These are phyloP conservation scores for Cryptosporidium meleagridis DNA, from an alignment of 169 alveolate species.

Conservation along the genomic window DNA sequence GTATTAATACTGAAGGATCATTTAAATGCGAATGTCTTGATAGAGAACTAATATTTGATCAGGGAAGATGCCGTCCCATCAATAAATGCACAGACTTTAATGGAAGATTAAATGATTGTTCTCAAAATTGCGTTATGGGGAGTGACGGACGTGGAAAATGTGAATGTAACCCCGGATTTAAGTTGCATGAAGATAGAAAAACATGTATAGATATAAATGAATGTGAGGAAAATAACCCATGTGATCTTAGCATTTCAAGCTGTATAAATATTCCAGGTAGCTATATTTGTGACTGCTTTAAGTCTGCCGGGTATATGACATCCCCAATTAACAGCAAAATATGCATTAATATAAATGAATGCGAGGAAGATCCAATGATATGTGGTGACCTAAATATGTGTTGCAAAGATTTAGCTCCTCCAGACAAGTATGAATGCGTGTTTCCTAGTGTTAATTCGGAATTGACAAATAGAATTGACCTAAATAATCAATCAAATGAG, in stretches of 20 bases:
- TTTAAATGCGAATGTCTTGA: constrained; percentile 77
- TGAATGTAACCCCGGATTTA: constrained; percentile 76
- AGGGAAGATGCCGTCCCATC: constrained; percentile 77
- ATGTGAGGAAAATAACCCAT: constrained; percentile 76
- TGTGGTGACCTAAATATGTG: constrained; percentile 79
- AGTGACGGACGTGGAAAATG: constrained; percentile 76
- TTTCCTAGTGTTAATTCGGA: constrained; percentile 6
- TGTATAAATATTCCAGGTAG: constrained; percentile 78
- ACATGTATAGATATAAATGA: constrained; percentile 78
- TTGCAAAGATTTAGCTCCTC: constrained; percentile 79
- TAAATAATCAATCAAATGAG: background rate
- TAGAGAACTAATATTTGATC: constrained; percentile 72
- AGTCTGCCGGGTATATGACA: constrained; percentile 74
- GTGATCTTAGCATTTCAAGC: constrained; percentile 77
- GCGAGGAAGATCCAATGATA: constrained; percentile 78
- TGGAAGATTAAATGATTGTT: constrained; percentile 79
- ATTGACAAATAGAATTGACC: background rate
- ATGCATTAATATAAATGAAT: constrained; percentile 78
- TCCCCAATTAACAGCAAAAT: constrained; percentile 60
- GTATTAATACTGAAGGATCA: constrained; percentile 78
- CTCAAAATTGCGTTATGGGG: constrained; percentile 75
- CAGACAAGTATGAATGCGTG: constrained; percentile 76
- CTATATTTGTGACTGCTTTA: constrained; percentile 77
- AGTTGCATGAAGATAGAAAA: constrained; percentile 72
- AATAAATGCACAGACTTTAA: constrained; percentile 77